A percentile compares a stretch with the other conserved stretches of the same genome.
phyloP scores from a whole-genome alignment of 306 rosid species.

The Delonix regia region DNA sequence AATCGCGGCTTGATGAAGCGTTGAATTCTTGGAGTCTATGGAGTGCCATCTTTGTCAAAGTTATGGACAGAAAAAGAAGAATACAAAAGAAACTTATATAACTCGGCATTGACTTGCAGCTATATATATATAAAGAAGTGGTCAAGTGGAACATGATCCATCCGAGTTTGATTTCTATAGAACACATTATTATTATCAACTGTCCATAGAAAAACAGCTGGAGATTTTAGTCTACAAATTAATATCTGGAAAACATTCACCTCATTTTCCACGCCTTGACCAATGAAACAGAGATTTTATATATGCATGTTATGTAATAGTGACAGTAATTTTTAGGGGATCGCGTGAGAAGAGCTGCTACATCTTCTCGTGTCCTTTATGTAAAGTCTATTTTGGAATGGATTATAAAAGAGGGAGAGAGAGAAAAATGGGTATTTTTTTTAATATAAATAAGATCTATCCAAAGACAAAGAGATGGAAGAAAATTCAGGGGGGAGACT shows the following conservation, averaged over 20 bases:
- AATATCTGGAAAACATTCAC: conserved; percentile 20
- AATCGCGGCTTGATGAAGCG: background rate
- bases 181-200: background rate
- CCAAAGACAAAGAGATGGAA: background rate
- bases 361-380: background rate
- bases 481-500: background rate
- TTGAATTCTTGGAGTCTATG: background rate
- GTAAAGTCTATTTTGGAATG: background rate
- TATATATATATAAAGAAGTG: no score
- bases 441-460: background rate
- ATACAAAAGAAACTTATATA: conserved; percentile 10
- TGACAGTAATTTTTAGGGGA: background rate
- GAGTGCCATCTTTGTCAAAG: conserved; percentile 6
- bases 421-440: background rate
- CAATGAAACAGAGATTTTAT: background rate
- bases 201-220: background rate
- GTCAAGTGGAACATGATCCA: background rate
- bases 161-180: background rate
- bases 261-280: conserved; percentile 26
- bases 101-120: conserved; percentile 3
- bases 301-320: background rate
- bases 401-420: background rate
- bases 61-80: background rate
- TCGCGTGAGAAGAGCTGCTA: background rate
- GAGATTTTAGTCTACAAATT: background rate